Base-by-base conservation (phyloP, 2,329 filamentous ascomycete genomes). In the Cadophora luteo-olivacea region DNA sequence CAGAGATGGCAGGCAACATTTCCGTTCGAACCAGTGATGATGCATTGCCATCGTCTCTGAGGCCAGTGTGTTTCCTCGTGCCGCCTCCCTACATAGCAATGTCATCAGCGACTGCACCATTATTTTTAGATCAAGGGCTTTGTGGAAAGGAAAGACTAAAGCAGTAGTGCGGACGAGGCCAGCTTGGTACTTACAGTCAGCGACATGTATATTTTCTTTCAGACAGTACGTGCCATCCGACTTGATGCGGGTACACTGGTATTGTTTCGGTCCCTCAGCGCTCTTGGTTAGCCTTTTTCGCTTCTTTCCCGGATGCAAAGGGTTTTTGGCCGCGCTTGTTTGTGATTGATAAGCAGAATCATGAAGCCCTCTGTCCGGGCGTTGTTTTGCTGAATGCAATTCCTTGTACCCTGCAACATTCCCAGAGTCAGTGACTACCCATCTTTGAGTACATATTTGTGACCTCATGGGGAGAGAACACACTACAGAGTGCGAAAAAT, bases 51-150 rank as follows among this genome's bases (percentile, higher is more conserved):
- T 25, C 58, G 33, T 62, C 48, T 51, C 25, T 66, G 65, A 24
- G 58, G 65, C 32, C 57, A 66, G 19, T 66, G 65, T 7, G 49
- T 66, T 38, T 66, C 65, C 22, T 66, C 65, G 49, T 66, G 65
- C 9, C 65, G 8, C 55, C 62, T 66, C 57, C 55, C 33, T 58
- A n/a, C 24, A 38, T 24, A 3, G 55, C 19, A 14, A 36, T 33
- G 14, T 57, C 3, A 32, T 54, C 4, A 33, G 29, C 41, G 16
- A 16, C 41, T 16, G 9, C 14, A 14, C 9, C 8, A 14, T 38
- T 3, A 11, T 38, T 9, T 3, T 4, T 38, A 4, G 2, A 2
- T 14, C 14, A 38, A 14, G 9, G 14, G 7, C 8, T 38, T 38
- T 8, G 2, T 38, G 36, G 33, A 36, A 36, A 14, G 41, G 41